Evolutionary conservation across 73 alveolate species (phyloP).

Genomic region (Paramecium sonneborni): DNA sequence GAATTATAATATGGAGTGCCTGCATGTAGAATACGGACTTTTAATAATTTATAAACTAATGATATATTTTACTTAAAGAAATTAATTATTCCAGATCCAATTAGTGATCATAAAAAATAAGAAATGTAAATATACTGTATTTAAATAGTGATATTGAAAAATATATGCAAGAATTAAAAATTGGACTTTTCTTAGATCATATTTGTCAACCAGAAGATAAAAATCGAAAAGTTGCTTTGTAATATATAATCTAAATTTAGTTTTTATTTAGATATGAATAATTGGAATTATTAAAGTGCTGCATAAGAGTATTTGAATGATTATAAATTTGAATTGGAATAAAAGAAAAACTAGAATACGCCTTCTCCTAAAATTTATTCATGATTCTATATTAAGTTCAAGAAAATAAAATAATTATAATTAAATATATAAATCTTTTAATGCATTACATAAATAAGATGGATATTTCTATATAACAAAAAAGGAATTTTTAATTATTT

Average conservation of each 20-base stretch:
- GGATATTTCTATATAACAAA: background rate
- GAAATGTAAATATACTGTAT: background rate
- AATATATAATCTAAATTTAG: background rate
- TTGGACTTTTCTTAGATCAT: background rate
- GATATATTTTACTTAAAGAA: constrained; percentile 8
- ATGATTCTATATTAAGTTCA: background rate
- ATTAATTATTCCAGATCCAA: background rate
- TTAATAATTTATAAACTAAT: background rate
- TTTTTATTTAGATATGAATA: background rate
- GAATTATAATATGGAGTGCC: constrained; percentile 51
- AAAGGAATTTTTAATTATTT: background rate
- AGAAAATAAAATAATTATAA: background rate
- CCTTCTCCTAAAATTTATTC: background rate
- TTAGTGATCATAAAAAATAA: constrained; percentile 26
- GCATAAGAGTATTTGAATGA: background rate
- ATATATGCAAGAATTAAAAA: constrained; percentile 18
- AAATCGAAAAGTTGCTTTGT: constrained; percentile 22
- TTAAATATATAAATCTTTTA: background rate
- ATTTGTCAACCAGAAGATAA: constrained; percentile 37
- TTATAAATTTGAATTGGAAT: background rate
- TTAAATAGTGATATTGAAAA: background rate
- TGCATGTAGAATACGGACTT: constrained; percentile 32
- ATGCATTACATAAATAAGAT: background rate
- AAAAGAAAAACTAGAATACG: background rate
- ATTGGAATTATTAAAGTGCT: background rate